Evolutionary conservation across 1,284 basidiomycete species (phyloP).

Genomic region (Austroboletus niveus): DNA sequence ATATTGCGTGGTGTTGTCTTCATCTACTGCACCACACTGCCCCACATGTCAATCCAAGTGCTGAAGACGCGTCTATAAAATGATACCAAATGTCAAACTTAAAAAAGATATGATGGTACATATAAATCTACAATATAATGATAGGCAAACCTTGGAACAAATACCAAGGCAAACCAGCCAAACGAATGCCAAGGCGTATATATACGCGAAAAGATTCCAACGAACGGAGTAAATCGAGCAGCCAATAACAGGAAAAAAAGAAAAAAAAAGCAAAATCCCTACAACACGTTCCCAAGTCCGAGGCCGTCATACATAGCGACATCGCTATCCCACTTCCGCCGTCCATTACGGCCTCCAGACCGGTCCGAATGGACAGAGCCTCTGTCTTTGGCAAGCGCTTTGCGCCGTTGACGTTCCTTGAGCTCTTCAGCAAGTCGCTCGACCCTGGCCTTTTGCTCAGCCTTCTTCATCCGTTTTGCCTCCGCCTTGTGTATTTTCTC

Average conservation of each 20-base stretch:
- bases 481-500: slow-evolving; percentile 41
- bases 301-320: slow-evolving; percentile 36
- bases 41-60: background rate
- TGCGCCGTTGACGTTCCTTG: slow-evolving; percentile 34
- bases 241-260: background rate
- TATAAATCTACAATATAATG: slow-evolving; percentile 33
- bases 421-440: slow-evolving; percentile 45
- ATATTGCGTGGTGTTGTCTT: background rate
- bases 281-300: slow-evolving; percentile 18
- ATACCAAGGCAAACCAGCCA: slow-evolving; percentile 5
- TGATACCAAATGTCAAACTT: slow-evolving; percentile 8
- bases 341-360: slow-evolving; percentile 15
- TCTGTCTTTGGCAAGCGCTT: slow-evolving; percentile 29
- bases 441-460: slow-evolving; percentile 39
- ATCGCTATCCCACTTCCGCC: slow-evolving; percentile 22
- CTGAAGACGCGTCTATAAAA: slow-evolving; percentile 3
- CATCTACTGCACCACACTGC: background rate
- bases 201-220: slow-evolving; percentile 11
- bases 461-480: slow-evolving; percentile 47
- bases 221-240: slow-evolving; percentile 14
- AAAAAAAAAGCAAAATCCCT: slow-evolving; percentile 5
- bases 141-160: slow-evolving; percentile 15
- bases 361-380: slow-evolving; percentile 29
- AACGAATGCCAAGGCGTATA: slow-evolving; percentile 10
- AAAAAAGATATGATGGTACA: slow-evolving; percentile 23